Conservation (phyloP, 257 asterid species). For the Solanum acaule region DNA sequence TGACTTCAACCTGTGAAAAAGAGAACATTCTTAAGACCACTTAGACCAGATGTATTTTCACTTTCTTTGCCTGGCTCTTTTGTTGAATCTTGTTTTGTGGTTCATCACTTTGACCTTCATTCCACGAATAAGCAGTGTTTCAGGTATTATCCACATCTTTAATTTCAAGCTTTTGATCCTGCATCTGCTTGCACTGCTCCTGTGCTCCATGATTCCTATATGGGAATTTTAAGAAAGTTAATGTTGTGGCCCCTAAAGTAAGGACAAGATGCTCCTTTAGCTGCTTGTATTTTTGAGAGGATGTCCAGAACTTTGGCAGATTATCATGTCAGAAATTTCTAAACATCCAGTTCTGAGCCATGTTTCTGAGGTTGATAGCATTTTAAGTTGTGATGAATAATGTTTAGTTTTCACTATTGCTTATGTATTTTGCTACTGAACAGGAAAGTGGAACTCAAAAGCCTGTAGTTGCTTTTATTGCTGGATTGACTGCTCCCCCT, state of each 20-base stretch:
- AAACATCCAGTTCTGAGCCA: not conserved
- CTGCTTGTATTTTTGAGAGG: not conserved
- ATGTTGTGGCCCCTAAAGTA: not conserved
- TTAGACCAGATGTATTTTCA: not conserved
- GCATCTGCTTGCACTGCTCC: not conserved
- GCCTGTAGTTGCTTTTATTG: conserved; percentile 89
- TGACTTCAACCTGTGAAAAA: not conserved
- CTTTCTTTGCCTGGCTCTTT: not conserved
- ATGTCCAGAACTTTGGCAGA: not conserved
- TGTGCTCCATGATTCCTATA: not conserved
- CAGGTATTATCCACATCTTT: rapidly evolving
- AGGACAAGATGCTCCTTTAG: not conserved
- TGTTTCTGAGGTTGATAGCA: not conserved
- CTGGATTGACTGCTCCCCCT: conserved; percentile 98
- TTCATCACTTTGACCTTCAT: not conserved
- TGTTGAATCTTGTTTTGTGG: not conserved
- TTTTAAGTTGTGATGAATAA: not conserved
- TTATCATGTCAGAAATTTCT: not conserved
- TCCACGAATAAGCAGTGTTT: not conserved
- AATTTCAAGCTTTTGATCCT: not conserved
- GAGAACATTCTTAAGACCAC: not conserved
- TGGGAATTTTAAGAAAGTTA: not conserved
- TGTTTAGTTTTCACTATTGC: not conserved
- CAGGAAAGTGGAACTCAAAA: conserved; percentile 93
- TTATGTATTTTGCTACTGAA: conserved; percentile 1